Evolutionary conservation across 371 early-diverging fungal species (phyloP).

Genomic region (Funneliformis caledonium): DNA sequence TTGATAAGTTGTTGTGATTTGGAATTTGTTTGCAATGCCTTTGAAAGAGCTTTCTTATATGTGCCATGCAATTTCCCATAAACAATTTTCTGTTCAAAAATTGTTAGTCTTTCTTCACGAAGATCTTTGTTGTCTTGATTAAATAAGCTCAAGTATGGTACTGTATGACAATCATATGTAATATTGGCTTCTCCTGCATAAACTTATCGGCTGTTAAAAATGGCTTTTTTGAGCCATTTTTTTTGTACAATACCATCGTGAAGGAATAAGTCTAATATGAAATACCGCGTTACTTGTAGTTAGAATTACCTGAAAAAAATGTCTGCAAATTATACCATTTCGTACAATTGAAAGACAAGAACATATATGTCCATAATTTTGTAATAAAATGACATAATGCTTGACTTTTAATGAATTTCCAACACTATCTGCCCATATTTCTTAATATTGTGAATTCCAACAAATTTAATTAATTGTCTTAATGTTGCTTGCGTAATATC

Average conservation of each 20-base stretch:
- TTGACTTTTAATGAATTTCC: background rate
- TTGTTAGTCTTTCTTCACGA: background rate
- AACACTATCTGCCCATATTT: background rate
- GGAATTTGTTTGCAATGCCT: background rate
- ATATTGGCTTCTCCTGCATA: background rate
- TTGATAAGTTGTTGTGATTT: background rate
- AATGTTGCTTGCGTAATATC: background rate
- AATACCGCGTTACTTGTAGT: background rate
- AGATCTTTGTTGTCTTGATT: background rate
- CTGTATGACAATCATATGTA: background rate
- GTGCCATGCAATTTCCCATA: background rate
- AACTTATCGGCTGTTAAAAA: background rate
- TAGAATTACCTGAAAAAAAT: background rate
- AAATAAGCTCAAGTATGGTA: background rate
- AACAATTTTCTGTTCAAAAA: background rate
- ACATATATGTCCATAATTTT: background rate
- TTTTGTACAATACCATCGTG: background rate
- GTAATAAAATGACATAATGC: background rate
- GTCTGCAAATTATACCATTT: background rate
- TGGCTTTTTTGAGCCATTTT: background rate
- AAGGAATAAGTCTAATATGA: background rate
- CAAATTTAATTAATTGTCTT: background rate
- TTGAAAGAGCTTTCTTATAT: constrained; percentile 1
- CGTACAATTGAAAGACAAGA: background rate
- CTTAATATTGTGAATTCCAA: background rate